These are phyloP conservation scores for Trifolium subterraneum DNA, from an alignment of 306 rosid genomes.

Conservation along the genomic window DNA sequence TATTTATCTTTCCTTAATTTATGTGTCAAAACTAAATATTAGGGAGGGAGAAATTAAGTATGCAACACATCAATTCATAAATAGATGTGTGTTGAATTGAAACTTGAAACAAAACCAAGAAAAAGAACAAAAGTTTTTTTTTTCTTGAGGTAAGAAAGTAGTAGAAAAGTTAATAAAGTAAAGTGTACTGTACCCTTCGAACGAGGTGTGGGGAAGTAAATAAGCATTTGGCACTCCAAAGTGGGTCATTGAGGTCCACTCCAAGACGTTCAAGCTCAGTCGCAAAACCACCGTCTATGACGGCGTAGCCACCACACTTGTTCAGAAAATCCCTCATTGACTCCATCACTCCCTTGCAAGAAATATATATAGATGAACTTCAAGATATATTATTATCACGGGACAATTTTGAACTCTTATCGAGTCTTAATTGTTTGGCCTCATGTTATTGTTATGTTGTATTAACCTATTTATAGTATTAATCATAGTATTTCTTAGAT, in stretches of 20 bases:
- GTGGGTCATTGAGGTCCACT: constrained; percentile 85
- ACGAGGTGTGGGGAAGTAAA: constrained; percentile 75
- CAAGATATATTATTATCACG: not conserved
- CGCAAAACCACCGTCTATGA: constrained; percentile 86
- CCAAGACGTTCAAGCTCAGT: constrained; percentile 95
- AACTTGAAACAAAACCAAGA: not conserved
- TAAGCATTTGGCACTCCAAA: constrained; percentile 98
- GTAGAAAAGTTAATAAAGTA: too few species aligned
- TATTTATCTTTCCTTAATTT: too few species aligned
- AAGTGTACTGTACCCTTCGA: constrained; percentile 53
- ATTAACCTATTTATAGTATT: not conserved
- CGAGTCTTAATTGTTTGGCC: not conserved
- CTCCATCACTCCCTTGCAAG: constrained; percentile 25
- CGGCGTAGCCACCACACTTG: constrained; percentile 74
- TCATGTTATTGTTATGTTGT: not conserved
- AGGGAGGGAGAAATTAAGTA: too few species aligned
- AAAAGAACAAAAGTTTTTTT: not conserved
- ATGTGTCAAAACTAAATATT: too few species aligned
- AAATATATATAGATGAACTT: too few species aligned
- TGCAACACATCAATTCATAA: too few species aligned
- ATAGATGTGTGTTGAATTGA: not conserved
- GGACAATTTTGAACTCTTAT: not conserved
- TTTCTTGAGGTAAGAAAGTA: too few species aligned
- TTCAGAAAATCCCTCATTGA: constrained; percentile 57
- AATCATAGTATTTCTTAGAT: not conserved